phyloP scores from a whole-genome alignment of 2,329 filamentous ascomycete genomes.

The Phyllosticta citribraziliensis region DNA sequence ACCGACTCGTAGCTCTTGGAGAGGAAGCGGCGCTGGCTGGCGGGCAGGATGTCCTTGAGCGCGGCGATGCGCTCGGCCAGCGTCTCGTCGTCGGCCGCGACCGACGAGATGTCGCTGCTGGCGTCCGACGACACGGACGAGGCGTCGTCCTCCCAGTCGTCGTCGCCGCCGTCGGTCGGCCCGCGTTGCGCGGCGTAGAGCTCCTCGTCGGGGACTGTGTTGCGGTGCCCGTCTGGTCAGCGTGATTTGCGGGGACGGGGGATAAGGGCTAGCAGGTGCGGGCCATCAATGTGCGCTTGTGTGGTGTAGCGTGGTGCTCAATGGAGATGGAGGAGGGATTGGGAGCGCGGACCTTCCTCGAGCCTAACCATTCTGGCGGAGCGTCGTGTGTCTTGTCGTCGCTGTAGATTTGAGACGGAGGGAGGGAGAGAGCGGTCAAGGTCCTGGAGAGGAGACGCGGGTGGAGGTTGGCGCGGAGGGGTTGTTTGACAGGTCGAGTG shows the following conservation, averaged over 20 bases:
- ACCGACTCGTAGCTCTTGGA: constrained; percentile 38
- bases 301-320: background rate
- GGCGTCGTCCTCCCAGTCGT: constrained; percentile 79
- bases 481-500: background rate
- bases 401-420: background rate
- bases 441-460: background rate
- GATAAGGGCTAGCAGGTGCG: no score
- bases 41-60: constrained; percentile 36
- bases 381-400: background rate
- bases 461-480: background rate
- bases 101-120: constrained; percentile 24
- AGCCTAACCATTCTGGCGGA: constrained; percentile 76
- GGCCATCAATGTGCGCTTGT: background rate
- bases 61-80: constrained; percentile 33
- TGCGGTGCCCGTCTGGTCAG: background rate
- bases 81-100: constrained; percentile 19
- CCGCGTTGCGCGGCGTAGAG: constrained; percentile 65
- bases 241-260: background rate
- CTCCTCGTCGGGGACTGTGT: constrained; percentile 77
- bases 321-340: background rate
- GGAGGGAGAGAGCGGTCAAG: background rate
- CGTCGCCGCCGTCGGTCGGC: constrained; percentile 52
- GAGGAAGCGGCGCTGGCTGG: constrained; percentile 34
- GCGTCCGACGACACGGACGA: constrained; percentile 44
- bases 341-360: constrained; percentile 49